Percentiles rank a stretch among this genome's conserved stretches.
Evolutionary conservation across 495 filamentous ascomycete genomes (phyloP).

Genomic region (Podospora sp.): DNA sequence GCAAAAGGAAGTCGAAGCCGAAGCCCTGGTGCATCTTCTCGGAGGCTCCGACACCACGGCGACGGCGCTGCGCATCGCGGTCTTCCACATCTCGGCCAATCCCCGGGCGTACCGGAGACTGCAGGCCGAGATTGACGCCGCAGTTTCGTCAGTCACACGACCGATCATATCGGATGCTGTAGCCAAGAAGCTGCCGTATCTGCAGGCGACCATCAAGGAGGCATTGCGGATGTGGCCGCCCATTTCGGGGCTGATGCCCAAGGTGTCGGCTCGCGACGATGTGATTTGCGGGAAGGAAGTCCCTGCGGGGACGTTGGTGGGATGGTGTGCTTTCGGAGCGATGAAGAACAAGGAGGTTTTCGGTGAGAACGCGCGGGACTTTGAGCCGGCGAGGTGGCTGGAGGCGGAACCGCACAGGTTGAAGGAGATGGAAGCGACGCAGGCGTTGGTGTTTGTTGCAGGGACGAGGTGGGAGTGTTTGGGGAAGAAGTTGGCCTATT

Average conservation of each 20-base stretch:
- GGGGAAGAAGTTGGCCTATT: conserved; percentile 57
- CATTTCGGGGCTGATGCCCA: conserved; percentile 39
- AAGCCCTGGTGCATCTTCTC: conserved; percentile 40
- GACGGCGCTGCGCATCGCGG: conserved; percentile 50
- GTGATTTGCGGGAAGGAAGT: conserved; percentile 22
- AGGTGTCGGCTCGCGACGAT: conserved; percentile 24
- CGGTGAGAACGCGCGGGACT: conserved; percentile 49
- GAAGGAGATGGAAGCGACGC: conserved; percentile 50
- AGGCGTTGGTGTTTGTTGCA: conserved; percentile 57
- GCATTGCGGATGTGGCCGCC: conserved; percentile 48
- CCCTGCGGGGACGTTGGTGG: conserved; percentile 25
- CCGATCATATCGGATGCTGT: conserved; percentile 20
- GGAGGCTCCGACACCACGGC: conserved; percentile 59
- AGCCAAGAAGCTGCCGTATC: conserved; percentile 46
- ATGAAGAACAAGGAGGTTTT: conserved; percentile 55
- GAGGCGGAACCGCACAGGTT: conserved; percentile 49
- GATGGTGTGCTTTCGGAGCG: conserved; percentile 34
- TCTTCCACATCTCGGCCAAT: conserved; percentile 53
- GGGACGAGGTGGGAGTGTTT: conserved; percentile 55
- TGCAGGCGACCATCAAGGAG: conserved; percentile 51
- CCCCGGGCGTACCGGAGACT: conserved; percentile 44
- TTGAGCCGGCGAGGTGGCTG: conserved; percentile 47
- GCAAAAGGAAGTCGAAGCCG: conserved; percentile 24
- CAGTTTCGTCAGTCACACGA: background rate
- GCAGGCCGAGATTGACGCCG: conserved; percentile 52